Base-by-base conservation (phyloP, 768 basidiomycete species). In the Rhodotorula toruloides region DNA sequence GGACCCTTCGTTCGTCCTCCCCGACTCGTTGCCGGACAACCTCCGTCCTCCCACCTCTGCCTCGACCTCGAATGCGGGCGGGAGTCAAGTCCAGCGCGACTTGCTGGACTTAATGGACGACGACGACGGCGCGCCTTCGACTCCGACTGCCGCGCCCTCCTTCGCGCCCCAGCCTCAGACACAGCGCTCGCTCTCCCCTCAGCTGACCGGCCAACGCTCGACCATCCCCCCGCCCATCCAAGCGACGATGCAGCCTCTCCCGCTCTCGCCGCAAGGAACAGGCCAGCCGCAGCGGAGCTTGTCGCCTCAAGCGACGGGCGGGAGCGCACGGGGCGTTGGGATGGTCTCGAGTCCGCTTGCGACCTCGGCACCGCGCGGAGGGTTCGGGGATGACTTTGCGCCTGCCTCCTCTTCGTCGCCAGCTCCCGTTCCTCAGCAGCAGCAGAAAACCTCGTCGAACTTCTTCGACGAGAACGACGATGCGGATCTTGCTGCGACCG, bases 1-100 rank as follows among this genome's bases (percentile, higher is more conserved):
- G 12, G 92, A 94, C 25, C 85, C 84, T 67, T 86, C 88, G 4
- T 78, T 96, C 50, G 78, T 79, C 5, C 39, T 72, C 3, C 90
- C 91, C 1, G 73, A 81, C 1, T 76, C 78, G n/a, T 80, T 99
- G 36, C 90, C 91, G 8, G 78, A 77, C 43, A 83, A 85, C 40
- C 81, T 98, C 52, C 77, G 96, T 11, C 96, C 96, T 12, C 93
- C 92, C 4, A n/a, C n/a, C n/a, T n/a, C n/a, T n/a, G n/a, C n/a
- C n/a, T n/a, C n/a, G n/a, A n/a, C n/a, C n/a, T n/a, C n/a, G n/a
- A n/a, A n/a, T n/a, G n/a, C n/a, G n/a, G n/a, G n/a, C n/a, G n/a
- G n/a, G n/a, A n/a, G n/a, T n/a, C n/a, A n/a, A n/a, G n/a, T n/a
- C n/a, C 48, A 74, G 63, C 34, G 68, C 80, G 69, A 70, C 50